Evolutionary conservation across 345 rosid species (phyloP).

Genomic region (Dipteronia dyeriana): DNA sequence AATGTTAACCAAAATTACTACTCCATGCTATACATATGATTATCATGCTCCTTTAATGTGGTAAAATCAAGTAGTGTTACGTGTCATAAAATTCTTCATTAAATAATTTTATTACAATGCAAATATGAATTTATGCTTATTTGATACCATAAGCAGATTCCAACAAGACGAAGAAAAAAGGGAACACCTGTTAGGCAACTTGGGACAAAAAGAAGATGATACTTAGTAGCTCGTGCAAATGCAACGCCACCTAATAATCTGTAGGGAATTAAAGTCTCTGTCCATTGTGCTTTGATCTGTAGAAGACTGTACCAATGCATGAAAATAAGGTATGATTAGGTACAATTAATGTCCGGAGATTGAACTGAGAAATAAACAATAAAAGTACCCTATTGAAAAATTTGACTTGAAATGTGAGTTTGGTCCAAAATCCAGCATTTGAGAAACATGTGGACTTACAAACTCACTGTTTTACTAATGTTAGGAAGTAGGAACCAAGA

Average conservation of each 20-base stretch:
- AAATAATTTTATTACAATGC: not conserved
- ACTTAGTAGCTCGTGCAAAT: constrained; percentile 68
- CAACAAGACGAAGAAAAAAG: constrained; percentile 54
- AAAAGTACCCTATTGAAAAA: constrained; percentile 36
- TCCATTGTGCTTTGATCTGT: constrained; percentile 74
- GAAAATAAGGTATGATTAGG: not conserved
- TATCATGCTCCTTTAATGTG: no score
- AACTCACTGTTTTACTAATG: no score
- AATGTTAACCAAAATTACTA: no score
- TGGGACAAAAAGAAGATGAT: constrained; percentile 61
- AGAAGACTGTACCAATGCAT: constrained; percentile 48
- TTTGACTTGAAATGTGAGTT: constrained; percentile 43
- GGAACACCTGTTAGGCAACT: constrained; percentile 63
- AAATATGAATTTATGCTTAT: constrained; percentile 28
- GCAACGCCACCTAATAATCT: constrained; percentile 70
- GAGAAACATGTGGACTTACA: no score
- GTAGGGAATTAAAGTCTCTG: constrained; percentile 63
- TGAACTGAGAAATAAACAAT: no score
- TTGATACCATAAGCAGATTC: constrained; percentile 66
- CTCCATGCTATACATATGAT: no score
- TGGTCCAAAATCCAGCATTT: no score
- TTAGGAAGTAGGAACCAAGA: no score
- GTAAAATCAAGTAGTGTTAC: no score
- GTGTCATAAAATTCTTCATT: no score
- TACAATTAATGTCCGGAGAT: not conserved